Evolutionary conservation across 2,329 filamentous ascomycete species (phyloP).

Genomic region (Leptographium wingfieldii): DNA sequence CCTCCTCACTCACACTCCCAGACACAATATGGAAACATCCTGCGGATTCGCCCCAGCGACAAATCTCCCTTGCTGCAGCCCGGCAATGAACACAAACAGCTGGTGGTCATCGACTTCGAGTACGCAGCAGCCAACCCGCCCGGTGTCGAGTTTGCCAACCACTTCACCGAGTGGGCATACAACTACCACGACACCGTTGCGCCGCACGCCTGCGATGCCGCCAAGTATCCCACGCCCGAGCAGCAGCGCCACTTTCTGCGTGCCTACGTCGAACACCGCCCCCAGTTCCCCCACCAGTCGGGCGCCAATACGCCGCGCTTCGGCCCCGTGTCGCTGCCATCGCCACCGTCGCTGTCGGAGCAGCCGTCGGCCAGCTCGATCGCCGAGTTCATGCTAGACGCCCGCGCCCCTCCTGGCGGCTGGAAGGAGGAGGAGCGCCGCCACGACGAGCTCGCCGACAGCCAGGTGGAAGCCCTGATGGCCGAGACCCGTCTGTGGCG

Average conservation of each 20-base stretch:
- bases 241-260: conserved; percentile 78
- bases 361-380: conserved; percentile 35
- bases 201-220: conserved; percentile 55
- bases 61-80: conserved; percentile 81
- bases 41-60: conserved; percentile 56
- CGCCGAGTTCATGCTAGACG: conserved; percentile 71
- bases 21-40: conserved; percentile 98
- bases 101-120: conserved; percentile 96
- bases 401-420: conserved; percentile 41
- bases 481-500: conserved; percentile 78
- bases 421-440: conserved; percentile 49
- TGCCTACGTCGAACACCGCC: conserved; percentile 74
- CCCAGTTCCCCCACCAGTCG: conserved; percentile 44
- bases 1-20: conserved; percentile 21
- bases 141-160: conserved; percentile 90
- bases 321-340: conserved; percentile 6
- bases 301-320: conserved; percentile 10
- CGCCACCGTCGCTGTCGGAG: neutral
- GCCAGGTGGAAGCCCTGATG: conserved; percentile 56
- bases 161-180: conserved; percentile 97
- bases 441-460: conserved; percentile 51
- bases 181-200: conserved; percentile 71
- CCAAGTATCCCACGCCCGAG: conserved; percentile 61
- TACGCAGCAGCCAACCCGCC: conserved; percentile 83
- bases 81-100: conserved; percentile 87